Evolutionary conservation across 1,284 basidiomycete genomes (phyloP).

Genomic region (Violaceomyces palustris): DNA sequence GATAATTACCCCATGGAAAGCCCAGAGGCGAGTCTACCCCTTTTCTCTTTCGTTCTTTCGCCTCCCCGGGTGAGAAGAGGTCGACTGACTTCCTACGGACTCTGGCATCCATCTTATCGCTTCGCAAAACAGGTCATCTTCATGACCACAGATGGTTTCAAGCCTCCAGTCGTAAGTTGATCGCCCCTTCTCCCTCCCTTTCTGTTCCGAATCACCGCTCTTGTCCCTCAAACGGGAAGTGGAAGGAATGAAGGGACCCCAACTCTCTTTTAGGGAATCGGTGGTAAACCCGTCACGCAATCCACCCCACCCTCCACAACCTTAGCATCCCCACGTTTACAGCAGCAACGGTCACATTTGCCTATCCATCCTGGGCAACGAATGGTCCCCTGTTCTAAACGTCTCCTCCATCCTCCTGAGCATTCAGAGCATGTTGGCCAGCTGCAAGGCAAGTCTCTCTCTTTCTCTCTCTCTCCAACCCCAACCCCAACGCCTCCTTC

Average conservation of each 20-base stretch:
- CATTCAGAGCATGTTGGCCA: constrained; percentile 50
- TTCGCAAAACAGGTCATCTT: constrained; percentile 50
- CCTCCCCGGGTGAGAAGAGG: too few relatives aligned
- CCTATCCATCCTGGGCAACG: constrained; percentile 40
- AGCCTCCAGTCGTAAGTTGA: constrained; percentile 36
- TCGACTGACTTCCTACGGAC: too few relatives aligned
- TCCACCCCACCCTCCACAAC: neutral
- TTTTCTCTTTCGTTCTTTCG: too few relatives aligned
- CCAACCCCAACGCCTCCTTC: too few relatives aligned
- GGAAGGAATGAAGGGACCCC: too few relatives aligned
- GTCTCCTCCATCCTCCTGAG: constrained; percentile 44
- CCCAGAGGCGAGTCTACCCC: too few relatives aligned
- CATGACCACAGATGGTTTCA: constrained; percentile 37
- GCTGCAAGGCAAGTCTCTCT: constrained; percentile 26
- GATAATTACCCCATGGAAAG: constrained; percentile 48
- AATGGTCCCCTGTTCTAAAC: constrained; percentile 49
- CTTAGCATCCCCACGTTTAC: constrained; percentile 40
- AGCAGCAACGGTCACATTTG: constrained; percentile 50
- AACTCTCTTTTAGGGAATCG: too few relatives aligned
- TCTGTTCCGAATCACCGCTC: neutral
- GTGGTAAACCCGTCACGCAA: too few relatives aligned
- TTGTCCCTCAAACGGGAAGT: neutral
- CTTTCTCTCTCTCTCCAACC: too few relatives aligned
- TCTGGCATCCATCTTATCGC: too few relatives aligned
- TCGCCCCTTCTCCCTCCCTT: neutral